Conservation (phyloP, 1,284 basidiomycete species). For the Schizopora paradoxa region DNA sequence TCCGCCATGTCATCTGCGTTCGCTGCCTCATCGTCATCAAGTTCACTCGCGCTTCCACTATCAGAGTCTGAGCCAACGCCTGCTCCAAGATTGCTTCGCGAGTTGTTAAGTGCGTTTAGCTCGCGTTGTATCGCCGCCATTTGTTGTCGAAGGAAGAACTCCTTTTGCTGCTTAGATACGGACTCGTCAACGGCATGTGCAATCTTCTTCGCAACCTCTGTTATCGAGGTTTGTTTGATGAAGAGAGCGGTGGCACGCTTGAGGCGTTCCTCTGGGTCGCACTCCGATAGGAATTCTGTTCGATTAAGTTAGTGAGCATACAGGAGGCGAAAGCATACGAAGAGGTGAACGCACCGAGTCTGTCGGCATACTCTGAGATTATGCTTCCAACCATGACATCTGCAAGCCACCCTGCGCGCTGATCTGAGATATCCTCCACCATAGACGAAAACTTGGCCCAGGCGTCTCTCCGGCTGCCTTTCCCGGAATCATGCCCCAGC, state of each 20-base stretch:
- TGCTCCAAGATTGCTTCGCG: constrained; percentile 29
- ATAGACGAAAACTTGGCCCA: constrained; percentile 61
- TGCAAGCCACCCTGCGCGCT: constrained; percentile 62
- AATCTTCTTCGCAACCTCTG: constrained; percentile 73
- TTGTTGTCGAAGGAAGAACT: constrained; percentile 81
- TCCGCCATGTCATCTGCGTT: constrained; percentile 78
- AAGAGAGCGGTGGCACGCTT: constrained; percentile 62
- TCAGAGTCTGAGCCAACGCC: constrained; percentile 28
- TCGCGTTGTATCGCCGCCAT: constrained; percentile 87
- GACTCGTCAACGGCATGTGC: constrained; percentile 73
- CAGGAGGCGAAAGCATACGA: constrained; percentile 6
- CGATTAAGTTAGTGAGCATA: constrained; percentile 11
- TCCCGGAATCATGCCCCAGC: constrained; percentile 54
- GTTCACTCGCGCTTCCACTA: constrained; percentile 31
- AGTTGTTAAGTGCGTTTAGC: constrained; percentile 54
- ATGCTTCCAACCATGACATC: constrained; percentile 65
- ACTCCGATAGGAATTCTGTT: constrained; percentile 53
- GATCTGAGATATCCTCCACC: constrained; percentile 56
- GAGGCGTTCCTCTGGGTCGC: constrained; percentile 54
- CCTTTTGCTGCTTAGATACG: constrained; percentile 76
- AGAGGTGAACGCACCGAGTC: constrained; percentile 49
- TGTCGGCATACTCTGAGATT: constrained; percentile 61
- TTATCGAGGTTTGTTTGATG: constrained; percentile 65
- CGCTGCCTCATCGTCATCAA: constrained; percentile 70
- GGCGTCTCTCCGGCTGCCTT: constrained; percentile 47